Percentiles rank a stretch among this genome's conserved stretches.
Conservation (phyloP, 805 yeast genomes). For the Wickerhamomyces sydowiorum region DNA sequence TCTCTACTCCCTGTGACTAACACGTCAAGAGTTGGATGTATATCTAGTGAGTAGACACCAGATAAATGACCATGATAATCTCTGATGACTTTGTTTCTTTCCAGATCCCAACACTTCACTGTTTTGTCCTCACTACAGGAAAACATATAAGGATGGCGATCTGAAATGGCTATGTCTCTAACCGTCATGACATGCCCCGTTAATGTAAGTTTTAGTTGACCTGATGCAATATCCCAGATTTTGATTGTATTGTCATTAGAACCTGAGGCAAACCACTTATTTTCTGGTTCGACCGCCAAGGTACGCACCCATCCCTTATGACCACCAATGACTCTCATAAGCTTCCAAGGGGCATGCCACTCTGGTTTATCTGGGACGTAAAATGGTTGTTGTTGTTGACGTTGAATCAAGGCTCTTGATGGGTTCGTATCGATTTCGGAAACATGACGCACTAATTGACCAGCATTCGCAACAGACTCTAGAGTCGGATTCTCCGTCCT, state of each 20-base stretch:
- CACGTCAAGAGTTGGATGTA: constrained; percentile 85
- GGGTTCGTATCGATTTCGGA: constrained; percentile 6
- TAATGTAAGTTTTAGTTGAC: constrained; percentile 63
- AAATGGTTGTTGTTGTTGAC: constrained; percentile 8
- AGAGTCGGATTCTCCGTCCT: constrained; percentile 2
- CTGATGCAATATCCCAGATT: constrained; percentile 82
- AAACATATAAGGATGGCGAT: constrained; percentile 80
- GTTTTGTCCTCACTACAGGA: constrained; percentile 91
- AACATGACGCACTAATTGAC: background rate
- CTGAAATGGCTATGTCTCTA: constrained; percentile 66
- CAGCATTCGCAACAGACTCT: constrained; percentile 6
- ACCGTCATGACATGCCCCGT: constrained; percentile 93
- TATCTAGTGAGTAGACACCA: constrained; percentile 75
- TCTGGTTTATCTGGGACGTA: constrained; percentile 20
- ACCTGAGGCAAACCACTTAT: constrained; percentile 90
- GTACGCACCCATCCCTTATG: constrained; percentile 92
- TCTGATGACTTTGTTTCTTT: constrained; percentile 71
- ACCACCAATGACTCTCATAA: constrained; percentile 72
- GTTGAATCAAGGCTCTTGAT: constrained; percentile 8
- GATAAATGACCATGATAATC: constrained; percentile 94
- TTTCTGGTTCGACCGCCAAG: constrained; percentile 78
- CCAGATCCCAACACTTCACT: constrained; percentile 94
- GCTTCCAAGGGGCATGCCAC: constrained; percentile 66
- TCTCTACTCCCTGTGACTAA: constrained; percentile 88
- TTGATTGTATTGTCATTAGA: constrained; percentile 85